phyloP scores from a whole-genome alignment of 345 rosid genomes.

The Garcia nutans region DNA sequence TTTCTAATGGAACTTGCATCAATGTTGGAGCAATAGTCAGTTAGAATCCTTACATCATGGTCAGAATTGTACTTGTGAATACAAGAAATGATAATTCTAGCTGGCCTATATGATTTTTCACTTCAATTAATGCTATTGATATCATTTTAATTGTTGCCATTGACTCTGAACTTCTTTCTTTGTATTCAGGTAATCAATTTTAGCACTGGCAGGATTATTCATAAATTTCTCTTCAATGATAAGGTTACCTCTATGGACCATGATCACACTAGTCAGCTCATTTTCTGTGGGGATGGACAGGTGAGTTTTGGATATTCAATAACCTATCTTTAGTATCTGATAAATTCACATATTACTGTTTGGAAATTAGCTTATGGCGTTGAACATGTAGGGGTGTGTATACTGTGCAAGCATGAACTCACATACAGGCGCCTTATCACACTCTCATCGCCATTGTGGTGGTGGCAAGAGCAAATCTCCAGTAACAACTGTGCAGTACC shows the following conservation, averaged over 20 bases:
- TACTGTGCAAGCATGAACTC: constrained; percentile 79
- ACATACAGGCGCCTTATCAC: constrained; percentile 72
- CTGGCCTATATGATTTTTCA: background rate
- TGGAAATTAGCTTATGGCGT: constrained; percentile 10
- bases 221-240: constrained; percentile 50
- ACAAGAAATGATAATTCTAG: background rate
- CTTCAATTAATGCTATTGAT: constrained; percentile 18
- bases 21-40: background rate
- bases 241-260: constrained; percentile 95
- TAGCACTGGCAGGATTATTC: constrained; percentile 92
- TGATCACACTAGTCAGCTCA: constrained; percentile 91
- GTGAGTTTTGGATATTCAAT: constrained; percentile 29
- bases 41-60: background rate
- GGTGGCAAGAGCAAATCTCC: constrained; percentile 66
- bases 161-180: constrained; percentile 23
- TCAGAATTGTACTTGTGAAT: background rate
- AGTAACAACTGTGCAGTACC: constrained; percentile 80
- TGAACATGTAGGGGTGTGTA: constrained; percentile 64
- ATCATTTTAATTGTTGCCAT: background rate
- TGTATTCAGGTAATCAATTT: constrained; percentile 78
- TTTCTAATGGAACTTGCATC: background rate
- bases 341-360: background rate
- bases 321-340: background rate
- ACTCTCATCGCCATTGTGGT: constrained; percentile 70
- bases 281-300: constrained; percentile 94